phyloP scores from a whole-genome alignment of 1,284 basidiomycete species.

The Rhodotorula sp. region DNA sequence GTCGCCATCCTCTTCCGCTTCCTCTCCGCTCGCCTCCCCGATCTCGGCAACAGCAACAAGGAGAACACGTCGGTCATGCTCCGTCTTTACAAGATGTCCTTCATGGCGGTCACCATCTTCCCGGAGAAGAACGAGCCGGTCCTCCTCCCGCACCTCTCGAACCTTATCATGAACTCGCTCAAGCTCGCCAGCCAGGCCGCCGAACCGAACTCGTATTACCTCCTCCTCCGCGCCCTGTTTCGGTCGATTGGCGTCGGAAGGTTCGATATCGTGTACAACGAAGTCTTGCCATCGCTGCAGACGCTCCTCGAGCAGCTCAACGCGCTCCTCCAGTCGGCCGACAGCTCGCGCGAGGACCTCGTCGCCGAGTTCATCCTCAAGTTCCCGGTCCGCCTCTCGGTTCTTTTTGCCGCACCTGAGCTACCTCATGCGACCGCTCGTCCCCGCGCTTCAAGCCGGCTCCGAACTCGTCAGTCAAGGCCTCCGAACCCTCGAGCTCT shows the following conservation, averaged over 20 bases:
- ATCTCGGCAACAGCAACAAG: slow-evolving; percentile 66
- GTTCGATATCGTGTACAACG: slow-evolving; percentile 94
- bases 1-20: slow-evolving; percentile 87
- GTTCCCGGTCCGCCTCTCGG: slow-evolving; percentile 90
- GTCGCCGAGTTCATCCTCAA: slow-evolving; percentile 97
- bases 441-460: slow-evolving; percentile 80
- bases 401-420: slow-evolving; percentile 91
- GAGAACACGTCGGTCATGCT: slow-evolving; percentile 75
- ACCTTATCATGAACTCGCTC: slow-evolving; percentile 96
- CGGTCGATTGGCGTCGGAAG: slow-evolving; percentile 96
- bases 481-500: slow-evolving; percentile 93
- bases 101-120: slow-evolving; percentile 79
- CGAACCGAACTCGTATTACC: slow-evolving; percentile 89
- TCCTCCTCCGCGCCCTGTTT: slow-evolving; percentile 91
- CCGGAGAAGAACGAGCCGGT: slow-evolving; percentile 80
- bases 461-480: slow-evolving; percentile 94
- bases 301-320: slow-evolving; percentile 97
- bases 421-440: slow-evolving; percentile 94
- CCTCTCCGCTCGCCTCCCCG: slow-evolving; percentile 75
- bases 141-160: slow-evolving; percentile 85
- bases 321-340: slow-evolving; percentile 76
- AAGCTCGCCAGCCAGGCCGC: slow-evolving; percentile 86
- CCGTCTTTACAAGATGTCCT: slow-evolving; percentile 94
- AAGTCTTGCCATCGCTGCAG: slow-evolving; percentile 90
- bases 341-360: slow-evolving; percentile 65